These are phyloP conservation scores for Syzygium malaccense DNA, from an alignment of 441 rosid genomes.

Conservation along the genomic window DNA sequence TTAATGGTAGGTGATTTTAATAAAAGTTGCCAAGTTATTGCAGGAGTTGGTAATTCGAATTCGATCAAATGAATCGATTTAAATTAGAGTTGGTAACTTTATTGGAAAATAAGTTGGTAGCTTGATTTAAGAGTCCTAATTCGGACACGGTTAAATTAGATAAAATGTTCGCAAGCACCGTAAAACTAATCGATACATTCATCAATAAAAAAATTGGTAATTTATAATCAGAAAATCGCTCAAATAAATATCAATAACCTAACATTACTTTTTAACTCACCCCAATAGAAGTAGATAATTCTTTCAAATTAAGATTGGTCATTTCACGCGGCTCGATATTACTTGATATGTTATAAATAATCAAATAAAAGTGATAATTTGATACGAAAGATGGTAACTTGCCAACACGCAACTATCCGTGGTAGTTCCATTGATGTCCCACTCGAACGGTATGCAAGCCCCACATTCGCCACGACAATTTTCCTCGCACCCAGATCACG, in stretches of 20 bases:
- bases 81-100: neutral
- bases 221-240: too few relatives aligned
- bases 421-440: slow-evolving; percentile 34
- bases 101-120: neutral
- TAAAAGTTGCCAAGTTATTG: neutral
- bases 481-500: slow-evolving; percentile 56
- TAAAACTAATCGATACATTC: neutral
- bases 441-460: slow-evolving; percentile 55
- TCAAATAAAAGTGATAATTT: too few relatives aligned
- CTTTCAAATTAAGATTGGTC: neutral
- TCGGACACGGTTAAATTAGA: neutral
- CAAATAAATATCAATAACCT: neutral
- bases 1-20: neutral
- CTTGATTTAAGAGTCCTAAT: neutral
- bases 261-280: neutral
- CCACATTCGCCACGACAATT: slow-evolving; percentile 42
- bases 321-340: too few relatives aligned
- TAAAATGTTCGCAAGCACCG: neutral
- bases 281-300: neutral
- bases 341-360: too few relatives aligned
- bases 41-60: neutral
- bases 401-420: slow-evolving; percentile 25
- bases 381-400: neutral
- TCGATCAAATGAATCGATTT: neutral
- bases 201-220: too few relatives aligned